A percentile compares a stretch with the other conserved stretches of the same genome.
Conservation (phyloP, 192 early-diverging fungal species). For the Coemansia guatemalensis region DNA sequence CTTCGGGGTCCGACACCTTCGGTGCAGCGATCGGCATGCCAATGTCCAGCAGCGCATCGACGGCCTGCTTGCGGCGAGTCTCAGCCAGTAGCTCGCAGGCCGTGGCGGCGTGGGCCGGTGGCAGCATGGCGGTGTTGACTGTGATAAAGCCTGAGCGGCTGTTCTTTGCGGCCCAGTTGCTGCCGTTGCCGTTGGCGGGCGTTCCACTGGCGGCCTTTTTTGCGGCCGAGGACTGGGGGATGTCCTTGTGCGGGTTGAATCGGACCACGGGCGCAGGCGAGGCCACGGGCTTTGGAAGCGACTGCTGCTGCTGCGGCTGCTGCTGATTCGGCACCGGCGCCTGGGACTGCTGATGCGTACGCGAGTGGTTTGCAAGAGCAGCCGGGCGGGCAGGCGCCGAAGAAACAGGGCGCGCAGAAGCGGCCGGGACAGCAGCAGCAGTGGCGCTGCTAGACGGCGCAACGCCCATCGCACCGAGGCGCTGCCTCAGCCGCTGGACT, state of each 20-base stretch:
- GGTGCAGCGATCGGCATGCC: slow-evolving; percentile 1
- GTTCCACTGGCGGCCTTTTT: slow-evolving; percentile 14
- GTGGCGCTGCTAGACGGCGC: slow-evolving; percentile 2
- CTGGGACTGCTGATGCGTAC: neutral
- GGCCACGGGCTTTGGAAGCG: neutral
- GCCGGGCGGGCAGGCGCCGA: neutral
- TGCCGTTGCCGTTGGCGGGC: slow-evolving; percentile 5
- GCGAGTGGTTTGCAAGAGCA: neutral
- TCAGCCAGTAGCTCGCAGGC: slow-evolving; percentile 24
- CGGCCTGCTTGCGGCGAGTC: slow-evolving; percentile 25
- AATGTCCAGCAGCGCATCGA: slow-evolving; percentile 41
- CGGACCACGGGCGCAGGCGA: slow-evolving; percentile 19
- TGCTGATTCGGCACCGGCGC: neutral
- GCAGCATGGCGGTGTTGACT: slow-evolving; percentile 39
- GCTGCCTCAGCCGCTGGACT: slow-evolving; percentile 23
- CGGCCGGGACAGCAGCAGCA: neutral
- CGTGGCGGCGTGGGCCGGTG: slow-evolving; percentile 10
- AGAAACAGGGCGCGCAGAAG: neutral
- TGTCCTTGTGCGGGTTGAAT: slow-evolving; percentile 51
- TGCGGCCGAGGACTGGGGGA: slow-evolving; percentile 28
- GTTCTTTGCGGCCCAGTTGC: slow-evolving; percentile 47
- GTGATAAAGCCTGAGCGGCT: slow-evolving; percentile 37
- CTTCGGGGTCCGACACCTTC: neutral
- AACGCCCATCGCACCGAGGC: slow-evolving; percentile 14
- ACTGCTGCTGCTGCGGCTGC: neutral